Base-by-base conservation (phyloP, 139 green algal species). In the Coelastrella sp. region DNA sequence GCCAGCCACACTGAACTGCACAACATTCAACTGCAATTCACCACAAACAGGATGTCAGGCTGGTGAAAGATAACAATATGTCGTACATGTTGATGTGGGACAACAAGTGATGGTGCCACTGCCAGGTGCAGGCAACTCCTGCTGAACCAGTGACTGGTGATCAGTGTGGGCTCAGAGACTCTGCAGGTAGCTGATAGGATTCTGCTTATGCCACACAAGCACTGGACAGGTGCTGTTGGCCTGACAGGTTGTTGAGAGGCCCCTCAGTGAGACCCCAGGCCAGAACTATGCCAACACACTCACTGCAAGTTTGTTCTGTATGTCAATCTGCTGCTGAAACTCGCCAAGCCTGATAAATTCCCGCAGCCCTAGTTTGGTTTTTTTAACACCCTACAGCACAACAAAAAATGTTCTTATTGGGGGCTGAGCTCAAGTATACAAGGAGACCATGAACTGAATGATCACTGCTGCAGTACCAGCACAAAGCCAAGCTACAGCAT, bases 331-430 rank as follows among this genome's bases (percentile, higher is more conserved):
- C 88, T 98, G 96, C 1, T 86, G 80, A 58, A 98, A 95, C 8
- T 97, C 92, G 0, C 95, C 95, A n/a, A 98, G 83, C 82, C 92
- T 92, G 7, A 98, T 92, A 73, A 98, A 96, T 73, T 97, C 94
- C 4, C 96, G 85, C 58, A 98, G 90, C 0, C 96, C 96, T 11
- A 98, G 95, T 93, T 97, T 98, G 19, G 96, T 97, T 24, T 94
- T 93, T 78, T 94, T 93, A 7, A 92, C 87, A 12, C 96, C 96
- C 93, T 96, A 91, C 22, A 25, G 15, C 19, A 24, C 68, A 76
- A 24, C 68, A 76, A 4, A 15, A 76, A 19, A 27, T 10, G 35
- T 49, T 49, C 3, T 3, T 3, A 49, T 49, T 49, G 35, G 35
- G 35, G 35, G 35, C 35, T 49, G 35, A 49, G 35, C 35, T 49